A percentile compares a stretch with the other conserved stretches of the same genome.
phyloP scores from a whole-genome alignment of 805 yeast species.

The Maudiozyma serrabonitensis region DNA sequence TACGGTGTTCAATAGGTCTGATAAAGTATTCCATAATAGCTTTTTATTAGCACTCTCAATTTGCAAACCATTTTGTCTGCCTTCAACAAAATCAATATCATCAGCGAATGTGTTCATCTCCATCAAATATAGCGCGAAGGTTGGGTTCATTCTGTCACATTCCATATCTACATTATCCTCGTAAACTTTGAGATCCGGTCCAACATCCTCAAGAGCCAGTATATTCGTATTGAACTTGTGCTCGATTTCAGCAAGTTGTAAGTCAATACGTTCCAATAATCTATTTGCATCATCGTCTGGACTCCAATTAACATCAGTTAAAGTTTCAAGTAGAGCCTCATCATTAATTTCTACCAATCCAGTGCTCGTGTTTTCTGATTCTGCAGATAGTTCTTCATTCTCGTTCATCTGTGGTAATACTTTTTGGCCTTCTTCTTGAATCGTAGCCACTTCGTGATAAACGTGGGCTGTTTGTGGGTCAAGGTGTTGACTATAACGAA shows the following conservation, averaged over 20 bases:
- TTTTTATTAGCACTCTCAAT: conserved; percentile 76
- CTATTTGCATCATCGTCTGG: conserved; percentile 53
- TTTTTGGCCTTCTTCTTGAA: conserved; percentile 22
- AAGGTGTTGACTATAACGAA: conserved; percentile 17
- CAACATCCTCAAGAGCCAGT: conserved; percentile 39
- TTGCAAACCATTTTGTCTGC: conserved; percentile 72
- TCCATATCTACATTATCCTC: conserved; percentile 38
- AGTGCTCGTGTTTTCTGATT: neutral
- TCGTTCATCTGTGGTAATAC: conserved; percentile 1
- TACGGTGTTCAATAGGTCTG: conserved; percentile 60
- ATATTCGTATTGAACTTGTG: conserved; percentile 50
- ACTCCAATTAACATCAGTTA: conserved; percentile 74
- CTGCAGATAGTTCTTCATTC: neutral
- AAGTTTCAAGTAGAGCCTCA: conserved; percentile 39
- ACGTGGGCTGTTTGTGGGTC: conserved; percentile 10
- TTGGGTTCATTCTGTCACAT: conserved; percentile 47
- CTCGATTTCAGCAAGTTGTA: conserved; percentile 53
- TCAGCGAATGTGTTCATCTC: conserved; percentile 55
- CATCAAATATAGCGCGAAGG: conserved; percentile 46
- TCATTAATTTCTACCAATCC: conserved; percentile 30
- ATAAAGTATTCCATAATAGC: conserved; percentile 58
- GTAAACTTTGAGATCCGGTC: conserved; percentile 34
- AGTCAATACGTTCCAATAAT: conserved; percentile 46
- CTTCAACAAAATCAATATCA: conserved; percentile 63
- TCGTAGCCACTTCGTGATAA: conserved; percentile 27